Percentiles rank a stretch among this genome's conserved stretches.
Evolutionary conservation across 2,329 filamentous ascomycete species (phyloP).

Genomic region (Xenosphaeropsis pyriputrescens): DNA sequence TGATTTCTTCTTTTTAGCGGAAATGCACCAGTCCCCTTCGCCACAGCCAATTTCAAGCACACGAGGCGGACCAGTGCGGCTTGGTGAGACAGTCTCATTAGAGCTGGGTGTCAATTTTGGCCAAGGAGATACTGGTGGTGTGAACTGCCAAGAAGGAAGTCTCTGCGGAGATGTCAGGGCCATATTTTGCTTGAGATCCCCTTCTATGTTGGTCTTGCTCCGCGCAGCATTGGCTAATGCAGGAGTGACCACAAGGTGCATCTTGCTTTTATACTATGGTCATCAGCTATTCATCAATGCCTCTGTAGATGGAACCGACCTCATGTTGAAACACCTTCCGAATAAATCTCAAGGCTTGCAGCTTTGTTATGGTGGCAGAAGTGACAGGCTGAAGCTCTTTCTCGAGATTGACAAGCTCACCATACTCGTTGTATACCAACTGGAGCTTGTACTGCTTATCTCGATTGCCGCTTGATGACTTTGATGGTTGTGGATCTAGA

Average conservation of each 20-base stretch:
- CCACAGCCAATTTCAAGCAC: conserved; percentile 16
- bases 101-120: not conserved
- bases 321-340: conserved; percentile 14
- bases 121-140: not conserved
- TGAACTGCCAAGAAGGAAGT: conserved; percentile 12
- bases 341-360: conserved; percentile 11
- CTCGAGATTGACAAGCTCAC: conserved; percentile 11
- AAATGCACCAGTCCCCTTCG: conserved; percentile 15
- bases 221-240: too few species aligned
- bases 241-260: too few species aligned
- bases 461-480: too few species aligned
- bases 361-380: conserved; percentile 8
- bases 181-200: too few species aligned
- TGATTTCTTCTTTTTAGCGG: conserved; percentile 11
- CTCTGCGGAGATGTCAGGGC: too few species aligned
- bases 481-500: too few species aligned
- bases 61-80: conserved; percentile 7
- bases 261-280: too few species aligned
- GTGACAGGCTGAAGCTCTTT: conserved; percentile 2
- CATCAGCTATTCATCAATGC: not conserved
- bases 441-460: too few species aligned
- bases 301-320: conserved; percentile 5
- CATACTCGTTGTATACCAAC: conserved; percentile 14
- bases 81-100: too few species aligned
- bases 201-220: too few species aligned